These are phyloP conservation scores for Botryotinia narcissicola DNA, from an alignment of 2,329 filamentous ascomycete genomes.

Conservation along the genomic window DNA sequence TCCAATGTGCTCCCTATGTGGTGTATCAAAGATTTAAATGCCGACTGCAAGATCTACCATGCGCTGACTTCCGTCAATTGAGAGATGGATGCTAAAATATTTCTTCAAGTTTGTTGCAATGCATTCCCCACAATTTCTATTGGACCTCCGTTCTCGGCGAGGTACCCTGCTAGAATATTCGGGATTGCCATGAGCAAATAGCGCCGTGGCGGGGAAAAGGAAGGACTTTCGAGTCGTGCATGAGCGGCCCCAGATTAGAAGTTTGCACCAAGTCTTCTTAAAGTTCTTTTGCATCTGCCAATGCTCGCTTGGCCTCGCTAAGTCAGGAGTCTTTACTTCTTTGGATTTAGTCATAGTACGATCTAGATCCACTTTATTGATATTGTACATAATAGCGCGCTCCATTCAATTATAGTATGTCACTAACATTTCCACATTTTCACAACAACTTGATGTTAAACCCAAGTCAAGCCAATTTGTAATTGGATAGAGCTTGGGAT, in stretches of 20 bases:
- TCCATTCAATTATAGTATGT: not conserved
- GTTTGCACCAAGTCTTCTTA: not conserved
- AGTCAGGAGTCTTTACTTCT: not conserved
- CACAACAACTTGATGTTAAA: not conserved
- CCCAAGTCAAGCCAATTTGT: not conserved
- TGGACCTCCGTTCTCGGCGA: conserved; percentile 1
- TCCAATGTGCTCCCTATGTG: not conserved
- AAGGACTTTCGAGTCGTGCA: conserved; percentile 4
- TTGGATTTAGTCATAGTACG: not conserved
- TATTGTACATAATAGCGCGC: conserved; percentile 10
- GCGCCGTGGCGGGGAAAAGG: not conserved
- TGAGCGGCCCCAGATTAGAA: conserved; percentile 10
- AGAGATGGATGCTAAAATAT: not conserved
- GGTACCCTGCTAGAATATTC: not conserved
- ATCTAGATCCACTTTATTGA: not conserved
- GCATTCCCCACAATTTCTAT: not conserved
- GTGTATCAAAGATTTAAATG: not conserved
- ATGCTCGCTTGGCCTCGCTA: conserved; percentile 2
- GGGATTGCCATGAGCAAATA: not conserved
- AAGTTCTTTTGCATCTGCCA: not conserved
- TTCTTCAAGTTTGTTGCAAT: not conserved
- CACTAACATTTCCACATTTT: not conserved
- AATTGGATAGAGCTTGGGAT: not conserved
- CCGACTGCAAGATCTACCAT: not conserved
- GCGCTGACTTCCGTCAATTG: not conserved